A percentile compares a stretch with the other conserved stretches of the same genome.
Evolutionary conservation across 2,329 filamentous ascomycete genomes (phyloP).

Genomic region (Fusarium nanum): DNA sequence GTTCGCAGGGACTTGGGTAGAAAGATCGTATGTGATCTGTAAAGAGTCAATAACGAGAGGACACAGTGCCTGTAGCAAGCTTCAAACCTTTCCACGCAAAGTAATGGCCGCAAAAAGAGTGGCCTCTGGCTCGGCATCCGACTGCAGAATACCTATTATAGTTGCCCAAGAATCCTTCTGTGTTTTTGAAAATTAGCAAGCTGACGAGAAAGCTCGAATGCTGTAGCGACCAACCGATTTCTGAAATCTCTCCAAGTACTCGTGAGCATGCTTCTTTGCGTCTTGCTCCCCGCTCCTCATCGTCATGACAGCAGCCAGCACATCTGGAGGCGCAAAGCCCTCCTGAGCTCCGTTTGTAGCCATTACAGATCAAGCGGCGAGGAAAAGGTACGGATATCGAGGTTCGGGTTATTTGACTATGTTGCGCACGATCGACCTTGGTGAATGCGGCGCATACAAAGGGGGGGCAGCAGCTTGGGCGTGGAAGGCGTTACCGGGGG

Average conservation of each 20-base stretch:
- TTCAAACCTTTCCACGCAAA: slow-evolving; percentile 89
- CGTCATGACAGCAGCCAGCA: slow-evolving; percentile 88
- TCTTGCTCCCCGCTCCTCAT: slow-evolving; percentile 88
- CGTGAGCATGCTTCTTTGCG: slow-evolving; percentile 89
- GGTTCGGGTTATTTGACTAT: slow-evolving; percentile 17
- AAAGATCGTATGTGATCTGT: slow-evolving; percentile 95
- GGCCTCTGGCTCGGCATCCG: slow-evolving; percentile 81
- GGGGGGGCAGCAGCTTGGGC: slow-evolving; percentile 29
- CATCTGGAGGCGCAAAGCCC: slow-evolving; percentile 78
- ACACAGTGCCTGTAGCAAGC: background rate
- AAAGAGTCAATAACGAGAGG: slow-evolving; percentile 4
- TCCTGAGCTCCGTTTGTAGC: slow-evolving; percentile 73
- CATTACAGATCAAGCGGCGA: slow-evolving; percentile 61
- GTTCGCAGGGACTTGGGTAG: slow-evolving; percentile 80
- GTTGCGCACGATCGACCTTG: slow-evolving; percentile 40
- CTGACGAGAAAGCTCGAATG: background rate
- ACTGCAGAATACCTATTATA: slow-evolving; percentile 87
- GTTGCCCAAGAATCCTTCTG: slow-evolving; percentile 92
- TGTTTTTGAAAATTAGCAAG: slow-evolving; percentile 28
- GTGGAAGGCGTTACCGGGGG: slow-evolving; percentile 11
- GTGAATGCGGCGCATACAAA: slow-evolving; percentile 44
- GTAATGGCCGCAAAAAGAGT: slow-evolving; percentile 97
- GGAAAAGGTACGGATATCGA: background rate
- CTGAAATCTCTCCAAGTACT: slow-evolving; percentile 94
- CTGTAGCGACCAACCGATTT: slow-evolving; percentile 79